Percentiles rank a stretch among this genome's conserved stretches.
phyloP scores from a whole-genome alignment of 805 yeast species.

The Spathaspora sp. region DNA sequence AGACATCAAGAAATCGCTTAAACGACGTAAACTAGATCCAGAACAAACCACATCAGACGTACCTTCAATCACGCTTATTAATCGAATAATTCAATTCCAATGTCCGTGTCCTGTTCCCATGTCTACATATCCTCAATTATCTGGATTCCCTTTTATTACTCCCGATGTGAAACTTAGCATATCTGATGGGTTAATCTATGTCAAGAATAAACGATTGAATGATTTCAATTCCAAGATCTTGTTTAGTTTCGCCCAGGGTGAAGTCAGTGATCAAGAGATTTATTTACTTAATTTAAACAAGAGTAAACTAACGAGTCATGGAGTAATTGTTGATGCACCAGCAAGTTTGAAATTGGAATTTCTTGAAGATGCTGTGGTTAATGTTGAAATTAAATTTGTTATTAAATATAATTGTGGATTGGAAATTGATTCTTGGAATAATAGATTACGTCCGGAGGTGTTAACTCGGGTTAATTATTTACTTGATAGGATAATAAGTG shows the following conservation, averaged over 20 bases:
- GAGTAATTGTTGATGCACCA: slow-evolving; percentile 5
- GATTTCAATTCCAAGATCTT: not conserved
- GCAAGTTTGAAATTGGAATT: not conserved
- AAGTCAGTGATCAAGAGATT: slow-evolving; percentile 4
- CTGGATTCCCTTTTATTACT: slow-evolving; percentile 4
- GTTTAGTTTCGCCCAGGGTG: slow-evolving; percentile 1
- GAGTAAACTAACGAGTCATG: slow-evolving; percentile 2
- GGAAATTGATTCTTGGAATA: not conserved
- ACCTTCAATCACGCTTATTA: not conserved
- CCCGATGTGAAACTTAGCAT: slow-evolving; percentile 13
- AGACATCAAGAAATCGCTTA: not conserved
- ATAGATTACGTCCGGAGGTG: not conserved
- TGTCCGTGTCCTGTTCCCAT: not conserved
- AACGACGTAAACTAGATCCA: not conserved
- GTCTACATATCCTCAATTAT: not conserved
- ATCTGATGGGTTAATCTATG: slow-evolving; percentile 5
- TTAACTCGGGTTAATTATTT: not conserved
- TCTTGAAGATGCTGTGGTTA: not conserved
- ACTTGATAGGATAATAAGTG: not conserved
- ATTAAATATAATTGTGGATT: slow-evolving; percentile 4
- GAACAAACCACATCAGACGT: too few relatives aligned
- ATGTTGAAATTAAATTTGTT: not conserved
- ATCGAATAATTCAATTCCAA: not conserved
- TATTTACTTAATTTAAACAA: slow-evolving; percentile 3
- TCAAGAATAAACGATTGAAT: not conserved